Evolutionary conservation across 352 stramenopile species (phyloP), one percentile per base, ranked within the genome.

Genomic region (Pythium plurisporium): DNA sequence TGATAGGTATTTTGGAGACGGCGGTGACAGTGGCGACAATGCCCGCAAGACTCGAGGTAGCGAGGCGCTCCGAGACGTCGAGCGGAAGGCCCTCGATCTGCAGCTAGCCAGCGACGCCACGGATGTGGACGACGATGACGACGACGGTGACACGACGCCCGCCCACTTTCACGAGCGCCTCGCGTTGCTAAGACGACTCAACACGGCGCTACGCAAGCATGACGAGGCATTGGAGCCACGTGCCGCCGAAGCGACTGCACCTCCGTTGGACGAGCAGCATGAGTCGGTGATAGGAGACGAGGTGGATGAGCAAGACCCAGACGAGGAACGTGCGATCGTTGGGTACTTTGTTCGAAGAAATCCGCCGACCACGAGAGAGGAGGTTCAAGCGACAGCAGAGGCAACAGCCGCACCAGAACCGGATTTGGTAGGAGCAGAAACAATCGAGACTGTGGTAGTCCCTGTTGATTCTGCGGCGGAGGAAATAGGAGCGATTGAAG

Each of bases 1-100:
- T 0, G 51, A 65, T 22, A 59, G 54, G n/a, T 74, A 71, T 51
- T 52, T 71, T 26, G 55, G 55, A 8, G 19, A 45, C 11, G 46
- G 5, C 14, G 37, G 25, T 1, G 42, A 55, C 3, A 38, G 23
- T 9, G n/a, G 48, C 8, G n/a, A 9, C 1, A 19, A 29, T 4
- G 19, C 25, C 7, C 29, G 30, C 29, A 19, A 20, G 29, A 20
- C 15, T 19, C 3, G 17, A 7, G 29, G 29, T 5, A 30, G 41
- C 2, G 20, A 11, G 0, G 19, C 17, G n/a, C 3, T 42, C 5
- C 52, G 37, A 19, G 52, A 46, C 34, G 51, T 15, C 14, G 46
- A 55, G 19, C 22, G 27, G n/a, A 51, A n/a, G 37, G 47, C 31
- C 3, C 40, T 47, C 11, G 22, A 44, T 20, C 30, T 15, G 12